These are phyloP conservation scores for Neurospora intermedia DNA, from an alignment of 495 filamentous ascomycete species.

Conservation along the genomic window DNA sequence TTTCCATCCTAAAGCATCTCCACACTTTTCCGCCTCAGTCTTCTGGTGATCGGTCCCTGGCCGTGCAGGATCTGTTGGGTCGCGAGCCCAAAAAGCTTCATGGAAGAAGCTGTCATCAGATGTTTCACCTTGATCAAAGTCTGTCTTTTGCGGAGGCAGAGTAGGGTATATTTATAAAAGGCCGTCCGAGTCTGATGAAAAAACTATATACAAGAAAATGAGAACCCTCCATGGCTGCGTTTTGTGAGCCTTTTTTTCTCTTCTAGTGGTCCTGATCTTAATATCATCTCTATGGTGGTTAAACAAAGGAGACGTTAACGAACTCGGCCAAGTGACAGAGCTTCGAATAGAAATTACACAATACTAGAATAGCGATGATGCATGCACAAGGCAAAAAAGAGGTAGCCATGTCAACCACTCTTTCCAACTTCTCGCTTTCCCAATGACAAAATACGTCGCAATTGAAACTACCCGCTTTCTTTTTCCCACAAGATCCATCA, in stretches of 20 bases:
- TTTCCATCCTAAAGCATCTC: not conserved
- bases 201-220: not conserved
- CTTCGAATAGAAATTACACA: constrained; percentile 29
- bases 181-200: not conserved
- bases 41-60: not conserved
- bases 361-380: constrained; percentile 24
- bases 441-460: not conserved
- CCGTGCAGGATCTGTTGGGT: not conserved
- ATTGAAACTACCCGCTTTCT: not conserved
- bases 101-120: not conserved
- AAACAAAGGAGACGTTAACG: not conserved
- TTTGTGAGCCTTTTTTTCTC: not conserved
- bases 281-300: not conserved
- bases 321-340: not conserved
- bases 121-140: not conserved
- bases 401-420: not conserved
- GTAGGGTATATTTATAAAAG: not conserved
- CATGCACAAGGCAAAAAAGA: not conserved
- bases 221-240: not conserved
- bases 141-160: not conserved
- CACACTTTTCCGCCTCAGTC: not conserved
- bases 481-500: not conserved
- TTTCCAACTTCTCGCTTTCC: constrained; percentile 3
- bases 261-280: not conserved
- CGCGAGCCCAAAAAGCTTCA: not conserved